Base-by-base conservation (phyloP, 2,329 filamentous ascomycete genomes). In the Venturia nashicola region DNA sequence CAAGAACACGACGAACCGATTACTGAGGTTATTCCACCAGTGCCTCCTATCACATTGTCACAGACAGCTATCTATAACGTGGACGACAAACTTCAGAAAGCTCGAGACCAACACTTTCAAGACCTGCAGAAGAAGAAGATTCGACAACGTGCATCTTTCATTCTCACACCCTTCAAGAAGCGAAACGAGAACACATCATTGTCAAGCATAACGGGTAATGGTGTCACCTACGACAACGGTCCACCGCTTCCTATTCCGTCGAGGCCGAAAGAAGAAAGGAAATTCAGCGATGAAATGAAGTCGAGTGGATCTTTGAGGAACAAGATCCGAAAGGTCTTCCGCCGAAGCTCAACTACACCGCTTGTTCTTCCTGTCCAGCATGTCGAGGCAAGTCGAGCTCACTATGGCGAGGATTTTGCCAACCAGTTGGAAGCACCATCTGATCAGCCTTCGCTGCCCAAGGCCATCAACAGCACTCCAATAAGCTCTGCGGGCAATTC, bases 291-390 rank as follows among this genome's bases (percentile, higher is more conserved):
- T 14, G 55, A 51, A 27, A 43, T 20, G 74, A 61, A 46, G 18
- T 36, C 27, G 20, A 44, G 34, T 0, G 80, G 78, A 18, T 82
- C 81, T 0, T 69, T 91, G 46, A 87, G 81, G 69, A 80, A 78
- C 59, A 88, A 80, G 65, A 69, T 91, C 65, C 87, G 81, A 71
- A 80, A 74, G 44, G 76, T 86, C 0, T 85, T 88, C 67, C 76
- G 77, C 34, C 73, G 78, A 34, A 68, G 69, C 16, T 75, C 74
- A 2, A 70, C 66, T 23, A 70, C 60, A 27, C 67, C 51, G 60
- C 67, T 1, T n/a, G 67, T 59, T 23, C 65, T 84, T 11, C 82
- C 81, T 3, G 74, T 77, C 32, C 82, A 85, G 66, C 82, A 86
- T 64, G 76, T 84, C 18, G 74, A 80, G 46, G 76, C 83, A 2